These are phyloP conservation scores for Raffaelea albimanens DNA, from an alignment of 2,329 filamentous ascomycete species.

Conservation along the genomic window DNA sequence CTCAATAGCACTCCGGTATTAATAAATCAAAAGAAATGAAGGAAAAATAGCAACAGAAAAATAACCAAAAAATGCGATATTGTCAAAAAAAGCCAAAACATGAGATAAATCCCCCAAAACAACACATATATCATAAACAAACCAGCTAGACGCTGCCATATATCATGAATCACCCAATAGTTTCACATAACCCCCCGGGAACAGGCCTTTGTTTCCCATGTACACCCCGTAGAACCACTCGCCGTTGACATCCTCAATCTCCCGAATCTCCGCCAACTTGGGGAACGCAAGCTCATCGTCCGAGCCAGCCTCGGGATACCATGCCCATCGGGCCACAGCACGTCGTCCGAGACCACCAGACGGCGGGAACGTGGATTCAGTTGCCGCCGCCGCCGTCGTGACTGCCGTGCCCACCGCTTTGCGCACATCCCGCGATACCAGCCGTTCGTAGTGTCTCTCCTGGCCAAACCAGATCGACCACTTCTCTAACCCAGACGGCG, in stretches of 20 bases:
- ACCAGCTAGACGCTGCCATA: no score
- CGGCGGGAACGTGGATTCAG: conserved; percentile 49
- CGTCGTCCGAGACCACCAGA: conserved; percentile 62
- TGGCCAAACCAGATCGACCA: conserved; percentile 21
- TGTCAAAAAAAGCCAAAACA: no score
- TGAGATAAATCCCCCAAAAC: no score
- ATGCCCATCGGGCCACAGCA: conserved; percentile 63
- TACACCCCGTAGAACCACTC: conserved; percentile 88
- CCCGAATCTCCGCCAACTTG: conserved; percentile 68
- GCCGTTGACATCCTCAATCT: conserved; percentile 79
- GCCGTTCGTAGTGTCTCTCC: conserved; percentile 29
- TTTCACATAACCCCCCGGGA: conserved; percentile 66
- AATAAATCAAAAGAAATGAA: no score
- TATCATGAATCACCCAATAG: not conserved
- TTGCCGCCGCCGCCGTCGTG: conserved; percentile 13
- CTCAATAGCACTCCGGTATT: no score
- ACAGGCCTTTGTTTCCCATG: conserved; percentile 69
- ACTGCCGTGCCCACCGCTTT: conserved; percentile 20
- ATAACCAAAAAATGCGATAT: no score
- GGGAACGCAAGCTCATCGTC: conserved; percentile 79
- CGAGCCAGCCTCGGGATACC: conserved; percentile 57
- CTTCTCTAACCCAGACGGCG: conserved; percentile 1
- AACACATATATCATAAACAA: no score
- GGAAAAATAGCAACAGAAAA: no score
- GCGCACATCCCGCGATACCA: conserved; percentile 43